Evolutionary conservation across 1,284 basidiomycete genomes (phyloP).

Genomic region (Moniliophthora roreri): DNA sequence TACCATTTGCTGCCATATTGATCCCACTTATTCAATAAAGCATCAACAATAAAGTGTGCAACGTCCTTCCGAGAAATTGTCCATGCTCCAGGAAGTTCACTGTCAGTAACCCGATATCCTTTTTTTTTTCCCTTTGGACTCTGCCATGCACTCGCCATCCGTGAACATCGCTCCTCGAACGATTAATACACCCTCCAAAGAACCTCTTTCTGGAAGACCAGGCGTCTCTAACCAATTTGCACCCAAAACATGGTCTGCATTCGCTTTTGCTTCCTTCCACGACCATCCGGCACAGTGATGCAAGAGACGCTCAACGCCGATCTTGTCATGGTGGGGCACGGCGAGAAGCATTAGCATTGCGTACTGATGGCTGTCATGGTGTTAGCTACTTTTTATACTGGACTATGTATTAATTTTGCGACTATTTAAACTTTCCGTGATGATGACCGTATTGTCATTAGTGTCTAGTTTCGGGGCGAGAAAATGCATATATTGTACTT

Average conservation of each 20-base stretch:
- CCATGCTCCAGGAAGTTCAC: neutral
- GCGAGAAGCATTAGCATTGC: neutral
- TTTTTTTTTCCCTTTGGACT: slow-evolving; percentile 29
- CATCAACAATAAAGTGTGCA: neutral
- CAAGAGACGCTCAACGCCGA: slow-evolving; percentile 40
- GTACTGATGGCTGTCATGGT: too few species aligned
- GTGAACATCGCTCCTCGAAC: slow-evolving; percentile 57
- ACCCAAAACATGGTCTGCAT: slow-evolving; percentile 36
- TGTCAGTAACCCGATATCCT: slow-evolving; percentile 33
- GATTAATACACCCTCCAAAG: slow-evolving; percentile 43
- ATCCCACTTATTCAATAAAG: neutral
- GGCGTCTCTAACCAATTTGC: slow-evolving; percentile 37
- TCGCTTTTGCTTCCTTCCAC: slow-evolving; percentile 43
- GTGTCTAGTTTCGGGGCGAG: too few species aligned
- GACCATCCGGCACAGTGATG: slow-evolving; percentile 34
- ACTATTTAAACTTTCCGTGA: too few species aligned
- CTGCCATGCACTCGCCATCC: slow-evolving; percentile 51
- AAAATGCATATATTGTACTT: neutral
- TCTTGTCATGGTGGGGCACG: slow-evolving; percentile 46
- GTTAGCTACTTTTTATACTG: too few species aligned
- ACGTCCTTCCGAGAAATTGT: neutral
- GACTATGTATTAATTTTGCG: too few species aligned
- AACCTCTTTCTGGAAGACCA: slow-evolving; percentile 41
- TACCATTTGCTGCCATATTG: slow-evolving; percentile 24
- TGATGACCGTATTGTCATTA: too few species aligned